phyloP scores from a whole-genome alignment of 345 rosid species.

The Gossypium arboreum region DNA sequence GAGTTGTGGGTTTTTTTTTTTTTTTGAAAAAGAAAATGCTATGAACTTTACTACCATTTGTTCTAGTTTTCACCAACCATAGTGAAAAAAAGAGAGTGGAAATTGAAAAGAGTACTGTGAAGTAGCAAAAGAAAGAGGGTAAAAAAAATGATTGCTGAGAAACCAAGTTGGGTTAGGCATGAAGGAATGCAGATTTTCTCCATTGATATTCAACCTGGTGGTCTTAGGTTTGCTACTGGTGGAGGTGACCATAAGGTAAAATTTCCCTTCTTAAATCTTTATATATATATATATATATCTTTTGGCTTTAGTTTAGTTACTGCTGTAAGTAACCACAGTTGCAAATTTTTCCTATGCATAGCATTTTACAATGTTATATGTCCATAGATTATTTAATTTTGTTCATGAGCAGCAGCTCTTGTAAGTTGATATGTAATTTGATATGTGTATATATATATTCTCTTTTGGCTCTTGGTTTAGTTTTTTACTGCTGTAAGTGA shows the following conservation, averaged over 20 bases:
- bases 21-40: constrained; percentile 1
- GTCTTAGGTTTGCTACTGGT: constrained; percentile 2
- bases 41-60: constrained; percentile 16
- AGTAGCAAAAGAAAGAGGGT: neutral
- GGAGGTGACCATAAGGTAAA: constrained; percentile 4
- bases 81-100: constrained; percentile 9
- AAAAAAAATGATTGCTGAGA: constrained; percentile 86
- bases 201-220: constrained; percentile 82
- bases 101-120: constrained; percentile 14
- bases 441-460: neutral
- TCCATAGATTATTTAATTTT: neutral
- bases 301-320: constrained; percentile 68
- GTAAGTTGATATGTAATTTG: neutral
- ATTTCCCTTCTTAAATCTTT: neutral
- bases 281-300: neutral
- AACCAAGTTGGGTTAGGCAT: constrained; percentile 90
- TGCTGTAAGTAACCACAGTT: constrained; percentile 81
- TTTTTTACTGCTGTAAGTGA: constrained; percentile 81
- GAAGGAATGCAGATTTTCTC: constrained; percentile 98
- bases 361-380: neutral
- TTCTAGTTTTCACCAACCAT: constrained; percentile 15
- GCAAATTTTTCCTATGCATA: neutral
- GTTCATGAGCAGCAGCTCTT: neutral
- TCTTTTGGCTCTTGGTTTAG: constrained; percentile 53
- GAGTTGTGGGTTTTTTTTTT: neutral